Base-by-base conservation (phyloP, 2,329 filamentous ascomycete genomes). In the Didymella segeticola region DNA sequence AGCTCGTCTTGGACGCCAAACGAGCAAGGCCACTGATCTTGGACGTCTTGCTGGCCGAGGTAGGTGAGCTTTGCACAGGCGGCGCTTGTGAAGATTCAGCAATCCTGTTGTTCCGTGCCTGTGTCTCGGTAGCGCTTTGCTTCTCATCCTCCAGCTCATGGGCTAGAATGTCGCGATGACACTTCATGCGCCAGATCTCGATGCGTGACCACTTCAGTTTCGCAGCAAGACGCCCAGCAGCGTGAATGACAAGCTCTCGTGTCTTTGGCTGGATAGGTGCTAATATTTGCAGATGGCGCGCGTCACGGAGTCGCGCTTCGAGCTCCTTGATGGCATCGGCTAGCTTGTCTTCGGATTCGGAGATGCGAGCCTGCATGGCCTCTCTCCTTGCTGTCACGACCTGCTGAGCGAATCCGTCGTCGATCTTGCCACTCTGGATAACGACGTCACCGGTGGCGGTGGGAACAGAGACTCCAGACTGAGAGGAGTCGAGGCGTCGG, bases 141-240 rank as follows among this genome's bases (percentile, higher is more conserved):
- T 72, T 80, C 67, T 96, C 93, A 62, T 96, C 91, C 48, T 93
- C 89, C 8, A 98, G 79, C 70, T 99, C 95, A 74, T 92, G 83
- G 5, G 86, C 80, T 17, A 99, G 78, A 56, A 98, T 93, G 66
- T 97, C 93, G 34, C 89, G 87, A 73, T 99, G 93, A 61, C 93
- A 97, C 68, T 86, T 93, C 66, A 93, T 84, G 47, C 88, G 89
- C 91, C 93, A 97, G 17, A 97, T 95, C 62, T 96, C 91, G 71
- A 96, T 89, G 56, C 93, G 84, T n/a, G 89, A 87, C 93, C 93
- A 97, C 72, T 95, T 96, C 56, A 99, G 78, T 71, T 93, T 92
- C 3, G 91, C 91, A 50, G 93, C 87, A 76, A 96, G 88, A 7
- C 89, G 86, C 5, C 88, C 91, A 17, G 95, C 93, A 15, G 91